These are phyloP conservation scores for Clavariopsis aquatica DNA, from an alignment of 495 filamentous ascomycete species.

Conservation along the genomic window DNA sequence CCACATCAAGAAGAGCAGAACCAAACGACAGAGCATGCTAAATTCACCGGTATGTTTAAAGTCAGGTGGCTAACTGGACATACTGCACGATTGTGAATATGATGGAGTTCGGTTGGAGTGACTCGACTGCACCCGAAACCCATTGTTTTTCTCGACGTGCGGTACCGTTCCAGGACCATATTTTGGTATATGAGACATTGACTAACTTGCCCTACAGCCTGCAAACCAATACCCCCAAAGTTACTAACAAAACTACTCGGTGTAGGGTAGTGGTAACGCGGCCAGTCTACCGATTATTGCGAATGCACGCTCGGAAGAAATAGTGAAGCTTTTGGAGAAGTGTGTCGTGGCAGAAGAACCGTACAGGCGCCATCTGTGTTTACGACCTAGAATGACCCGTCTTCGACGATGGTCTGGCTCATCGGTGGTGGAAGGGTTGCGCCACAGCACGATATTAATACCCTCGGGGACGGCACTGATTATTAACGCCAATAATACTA, in stretches of 20 bases:
- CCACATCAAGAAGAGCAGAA: slow-evolving; percentile 97
- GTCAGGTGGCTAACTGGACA: slow-evolving; percentile 13
- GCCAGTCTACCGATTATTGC: slow-evolving; percentile 8
- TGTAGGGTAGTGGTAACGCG: slow-evolving; percentile 10
- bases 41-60: slow-evolving; percentile 75
- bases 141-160: not conserved
- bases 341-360: slow-evolving; percentile 13
- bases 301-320: not conserved
- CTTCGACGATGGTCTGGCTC: not conserved
- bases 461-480: not conserved
- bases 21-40: slow-evolving; percentile 85
- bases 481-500: not conserved
- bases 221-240: slow-evolving; percentile 41
- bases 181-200: slow-evolving; percentile 15
- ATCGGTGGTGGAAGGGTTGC: not conserved
- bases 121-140: not conserved
- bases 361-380: slow-evolving; percentile 7
- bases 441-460: not conserved
- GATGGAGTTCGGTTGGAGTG: not conserved
- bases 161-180: slow-evolving; percentile 20
- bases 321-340: slow-evolving; percentile 11
- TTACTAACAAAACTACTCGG: slow-evolving; percentile 34
- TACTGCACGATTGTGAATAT: not conserved
- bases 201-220: slow-evolving; percentile 35
- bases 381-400: slow-evolving; percentile 5